Evolutionary conservation across 164 flowering plant genomes (phyloP).

Genomic region (Magnolia changhungtana): DNA sequence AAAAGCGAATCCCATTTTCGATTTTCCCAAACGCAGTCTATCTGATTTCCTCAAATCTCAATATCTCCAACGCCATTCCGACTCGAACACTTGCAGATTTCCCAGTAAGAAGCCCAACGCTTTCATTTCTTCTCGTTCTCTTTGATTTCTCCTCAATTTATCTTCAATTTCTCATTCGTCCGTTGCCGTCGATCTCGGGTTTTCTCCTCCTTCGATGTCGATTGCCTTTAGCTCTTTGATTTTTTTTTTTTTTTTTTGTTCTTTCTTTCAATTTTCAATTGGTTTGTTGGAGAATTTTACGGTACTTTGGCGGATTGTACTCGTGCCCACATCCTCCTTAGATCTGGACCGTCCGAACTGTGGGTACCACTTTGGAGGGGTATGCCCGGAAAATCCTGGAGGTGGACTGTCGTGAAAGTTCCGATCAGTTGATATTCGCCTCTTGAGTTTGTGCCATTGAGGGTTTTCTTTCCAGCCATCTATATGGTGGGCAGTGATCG

Average conservation of each 20-base stretch:
- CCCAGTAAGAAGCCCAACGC: neutral
- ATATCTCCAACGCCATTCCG: neutral
- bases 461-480: no score
- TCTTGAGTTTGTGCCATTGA: no score
- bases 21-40: neutral
- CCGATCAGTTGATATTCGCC: no score
- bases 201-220: neutral
- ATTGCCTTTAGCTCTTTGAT: neutral
- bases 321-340: no score
- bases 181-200: neutral
- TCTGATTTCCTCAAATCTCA: neutral
- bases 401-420: no score
- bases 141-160: neutral
- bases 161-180: neutral
- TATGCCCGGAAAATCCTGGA: no score
- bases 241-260: neutral
- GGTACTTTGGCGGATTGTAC: no score
- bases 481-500: no score
- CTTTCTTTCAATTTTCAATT: neutral
- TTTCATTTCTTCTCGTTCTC: neutral
- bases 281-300: neutral
- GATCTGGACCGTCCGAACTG: no score
- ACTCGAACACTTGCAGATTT: neutral
- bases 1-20: neutral
- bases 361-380: no score